Conservation (phyloP, 1,284 basidiomycete species). For the Austroboletus niveus region DNA sequence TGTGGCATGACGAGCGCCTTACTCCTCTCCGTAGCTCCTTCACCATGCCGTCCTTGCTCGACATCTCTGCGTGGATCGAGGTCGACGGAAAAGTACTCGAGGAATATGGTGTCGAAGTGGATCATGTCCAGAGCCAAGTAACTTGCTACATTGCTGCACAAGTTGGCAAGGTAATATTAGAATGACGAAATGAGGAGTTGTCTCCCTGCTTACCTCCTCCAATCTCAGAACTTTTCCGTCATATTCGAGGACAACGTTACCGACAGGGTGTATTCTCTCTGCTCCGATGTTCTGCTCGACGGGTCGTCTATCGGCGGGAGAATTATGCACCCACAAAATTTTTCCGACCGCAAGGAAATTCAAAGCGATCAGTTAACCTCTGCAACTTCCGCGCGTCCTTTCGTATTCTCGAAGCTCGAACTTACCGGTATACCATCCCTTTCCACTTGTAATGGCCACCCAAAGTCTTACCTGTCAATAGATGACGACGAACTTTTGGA, state of each 20-base stretch:
- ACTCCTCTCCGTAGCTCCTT: not conserved
- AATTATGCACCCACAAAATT: not conserved
- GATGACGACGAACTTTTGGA: constrained; percentile 33
- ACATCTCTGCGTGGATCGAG: constrained; percentile 32
- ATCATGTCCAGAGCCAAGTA: constrained; percentile 20
- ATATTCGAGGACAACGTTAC: constrained; percentile 15
- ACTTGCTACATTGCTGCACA: constrained; percentile 42
- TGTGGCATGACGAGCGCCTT: not conserved
- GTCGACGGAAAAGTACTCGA: constrained; percentile 32
- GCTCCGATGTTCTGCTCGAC: constrained; percentile 17
- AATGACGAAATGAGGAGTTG: not conserved
- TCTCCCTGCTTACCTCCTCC: constrained; percentile 4
- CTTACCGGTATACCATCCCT: constrained; percentile 29
- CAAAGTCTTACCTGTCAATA: constrained; percentile 11
- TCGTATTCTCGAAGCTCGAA: constrained; percentile 31
- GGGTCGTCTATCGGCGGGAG: constrained; percentile 10
- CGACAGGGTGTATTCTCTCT: constrained; percentile 12
- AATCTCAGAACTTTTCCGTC: constrained; percentile 14
- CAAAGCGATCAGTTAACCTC: constrained; percentile 8
- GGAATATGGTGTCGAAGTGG: constrained; percentile 29
- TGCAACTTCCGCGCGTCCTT: constrained; percentile 19
- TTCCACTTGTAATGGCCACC: not conserved
- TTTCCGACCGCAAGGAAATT: constrained; percentile 2
- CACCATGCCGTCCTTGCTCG: constrained; percentile 27
- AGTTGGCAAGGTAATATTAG: constrained; percentile 32